phyloP scores from a whole-genome alignment of 805 yeast species.

The Ogataea saltuana region DNA sequence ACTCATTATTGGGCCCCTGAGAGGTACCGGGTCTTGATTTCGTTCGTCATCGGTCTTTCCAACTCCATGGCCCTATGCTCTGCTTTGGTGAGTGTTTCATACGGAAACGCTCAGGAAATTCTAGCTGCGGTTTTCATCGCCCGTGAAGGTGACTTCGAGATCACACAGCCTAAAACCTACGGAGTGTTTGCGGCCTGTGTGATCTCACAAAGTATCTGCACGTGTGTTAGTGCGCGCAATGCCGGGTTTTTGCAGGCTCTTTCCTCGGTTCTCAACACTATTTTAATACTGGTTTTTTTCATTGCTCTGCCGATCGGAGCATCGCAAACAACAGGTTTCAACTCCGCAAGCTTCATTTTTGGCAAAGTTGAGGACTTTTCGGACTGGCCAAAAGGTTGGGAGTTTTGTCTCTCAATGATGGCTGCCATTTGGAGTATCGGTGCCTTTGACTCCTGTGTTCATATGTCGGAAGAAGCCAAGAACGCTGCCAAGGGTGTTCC shows the following conservation, averaged over 20 bases:
- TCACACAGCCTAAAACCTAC: constrained; percentile 54
- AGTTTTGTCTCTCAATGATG: constrained; percentile 47
- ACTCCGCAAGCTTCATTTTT: constrained; percentile 54
- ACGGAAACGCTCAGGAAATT: constrained; percentile 63
- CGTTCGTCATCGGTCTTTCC: constrained; percentile 65
- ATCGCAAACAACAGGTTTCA: constrained; percentile 41
- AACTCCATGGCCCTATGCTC: constrained; percentile 67
- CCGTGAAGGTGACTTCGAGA: constrained; percentile 54
- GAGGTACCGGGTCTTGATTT: constrained; percentile 48
- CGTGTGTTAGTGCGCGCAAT: constrained; percentile 57
- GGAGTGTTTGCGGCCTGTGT: constrained; percentile 68
- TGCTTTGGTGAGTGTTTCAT: constrained; percentile 65
- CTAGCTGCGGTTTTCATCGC: constrained; percentile 54
- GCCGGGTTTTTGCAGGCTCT: constrained; percentile 60
- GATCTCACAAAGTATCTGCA: constrained; percentile 49
- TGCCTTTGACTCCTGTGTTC: constrained; percentile 69
- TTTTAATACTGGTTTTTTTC: constrained; percentile 51
- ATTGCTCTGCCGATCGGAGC: constrained; percentile 66
- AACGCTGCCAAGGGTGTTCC: constrained; percentile 65
- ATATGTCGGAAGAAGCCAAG: constrained; percentile 68
- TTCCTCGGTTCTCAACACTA: constrained; percentile 55
- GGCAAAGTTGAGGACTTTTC: constrained; percentile 50
- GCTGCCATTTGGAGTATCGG: constrained; percentile 77
- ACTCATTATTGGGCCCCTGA: constrained; percentile 67
- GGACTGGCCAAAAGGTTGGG: constrained; percentile 61